These are phyloP conservation scores for Globisporangium apiculatum DNA, from an alignment of 352 stramenopile genomes.

Conservation along the genomic window DNA sequence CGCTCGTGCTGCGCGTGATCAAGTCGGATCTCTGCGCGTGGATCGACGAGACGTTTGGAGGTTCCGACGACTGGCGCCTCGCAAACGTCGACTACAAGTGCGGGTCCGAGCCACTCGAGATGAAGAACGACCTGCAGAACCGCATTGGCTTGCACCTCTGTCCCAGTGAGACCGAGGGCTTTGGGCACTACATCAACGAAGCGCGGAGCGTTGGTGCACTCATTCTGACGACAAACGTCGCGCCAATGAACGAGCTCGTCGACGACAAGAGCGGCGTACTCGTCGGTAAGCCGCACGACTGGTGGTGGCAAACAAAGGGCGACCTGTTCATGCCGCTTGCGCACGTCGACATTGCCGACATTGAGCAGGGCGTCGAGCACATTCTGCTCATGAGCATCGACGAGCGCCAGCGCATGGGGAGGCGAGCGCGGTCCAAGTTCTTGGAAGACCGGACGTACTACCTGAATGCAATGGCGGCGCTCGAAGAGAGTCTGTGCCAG, in stretches of 20 bases:
- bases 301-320: conserved; percentile 81
- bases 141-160: conserved; percentile 69
- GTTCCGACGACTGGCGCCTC: conserved; percentile 37
- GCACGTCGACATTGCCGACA: conserved; percentile 48
- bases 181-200: conserved; percentile 85
- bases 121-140: conserved; percentile 68
- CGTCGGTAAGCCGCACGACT: conserved; percentile 39
- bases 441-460: conserved; percentile 77
- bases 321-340: conserved; percentile 81
- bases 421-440: conserved; percentile 57
- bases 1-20: conserved; percentile 62
- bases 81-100: conserved; percentile 77
- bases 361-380: conserved; percentile 58
- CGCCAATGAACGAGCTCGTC: conserved; percentile 83
- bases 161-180: conserved; percentile 72
- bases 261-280: conserved; percentile 66
- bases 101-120: conserved; percentile 36
- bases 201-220: conserved; percentile 65
- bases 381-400: conserved; percentile 68
- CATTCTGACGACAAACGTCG: conserved; percentile 69
- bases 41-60: conserved; percentile 54
- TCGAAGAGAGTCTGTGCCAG: conserved; percentile 74
- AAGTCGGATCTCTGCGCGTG: conserved; percentile 55
- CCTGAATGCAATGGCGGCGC: conserved; percentile 68
- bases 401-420: conserved; percentile 67